These are phyloP conservation scores for Penicillium decumbens DNA, from an alignment of 2,329 filamentous ascomycete species.

Conservation along the genomic window DNA sequence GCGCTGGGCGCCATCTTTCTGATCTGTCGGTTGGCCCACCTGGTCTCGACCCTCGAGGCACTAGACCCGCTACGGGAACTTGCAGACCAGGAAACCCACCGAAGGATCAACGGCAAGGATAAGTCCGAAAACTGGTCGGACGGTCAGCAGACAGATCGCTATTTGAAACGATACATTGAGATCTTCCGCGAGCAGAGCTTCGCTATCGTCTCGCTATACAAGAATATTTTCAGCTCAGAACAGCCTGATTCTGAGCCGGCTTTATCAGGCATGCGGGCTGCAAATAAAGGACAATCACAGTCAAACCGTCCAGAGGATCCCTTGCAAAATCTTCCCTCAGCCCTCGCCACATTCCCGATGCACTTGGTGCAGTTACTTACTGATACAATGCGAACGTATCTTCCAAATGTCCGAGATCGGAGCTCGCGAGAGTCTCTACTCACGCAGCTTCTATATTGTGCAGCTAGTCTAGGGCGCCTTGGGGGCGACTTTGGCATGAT, in stretches of 20 bases:
- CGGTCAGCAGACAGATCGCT: constrained; percentile 90
- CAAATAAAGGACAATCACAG: constrained; percentile 24
- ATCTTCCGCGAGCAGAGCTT: constrained; percentile 98
- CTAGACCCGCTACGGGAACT: constrained; percentile 80
- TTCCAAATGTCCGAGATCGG: constrained; percentile 76
- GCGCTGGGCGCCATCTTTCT: constrained; percentile 79
- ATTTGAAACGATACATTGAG: constrained; percentile 91
- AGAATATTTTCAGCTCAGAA: constrained; percentile 72
- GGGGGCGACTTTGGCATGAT: constrained; percentile 92
- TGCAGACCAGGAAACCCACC: constrained; percentile 74
- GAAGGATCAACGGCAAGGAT: constrained; percentile 34
- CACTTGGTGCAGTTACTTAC: constrained; percentile 77
- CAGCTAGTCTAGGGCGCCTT: constrained; percentile 79
- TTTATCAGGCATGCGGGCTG: constrained; percentile 24
- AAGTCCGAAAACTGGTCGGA: constrained; percentile 39
- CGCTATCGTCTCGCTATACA: constrained; percentile 89
- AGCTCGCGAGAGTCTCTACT: constrained; percentile 78
- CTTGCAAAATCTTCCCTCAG: constrained; percentile 60
- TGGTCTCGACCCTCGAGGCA: constrained; percentile 74
- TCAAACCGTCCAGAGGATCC: constrained; percentile 27
- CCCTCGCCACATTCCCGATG: constrained; percentile 76
- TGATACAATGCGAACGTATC: constrained; percentile 67
- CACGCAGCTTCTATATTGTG: constrained; percentile 90
- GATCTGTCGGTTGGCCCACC: constrained; percentile 74
- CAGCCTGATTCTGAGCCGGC: constrained; percentile 34